Percentiles rank a stretch among this genome's conserved stretches.
phyloP scores from a whole-genome alignment of 164 flowering plant species.

The Berberis vulgaris region DNA sequence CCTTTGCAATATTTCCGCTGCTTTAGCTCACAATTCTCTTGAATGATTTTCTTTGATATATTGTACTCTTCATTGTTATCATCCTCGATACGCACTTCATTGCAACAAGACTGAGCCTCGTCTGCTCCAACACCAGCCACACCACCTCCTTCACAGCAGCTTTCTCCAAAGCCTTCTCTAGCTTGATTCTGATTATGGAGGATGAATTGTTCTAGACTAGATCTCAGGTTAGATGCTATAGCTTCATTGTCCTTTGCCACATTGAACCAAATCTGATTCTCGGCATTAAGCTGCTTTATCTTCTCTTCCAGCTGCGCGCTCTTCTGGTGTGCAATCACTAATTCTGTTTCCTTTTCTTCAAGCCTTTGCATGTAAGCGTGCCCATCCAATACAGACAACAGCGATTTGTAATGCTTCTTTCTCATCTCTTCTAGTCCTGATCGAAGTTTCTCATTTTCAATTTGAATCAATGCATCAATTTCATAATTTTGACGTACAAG shows the following conservation, averaged over 20 bases:
- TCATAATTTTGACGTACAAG: conserved; percentile 20
- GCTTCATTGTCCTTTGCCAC: conserved; percentile 27
- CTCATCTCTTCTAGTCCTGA: conserved; percentile 18
- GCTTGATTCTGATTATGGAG: conserved; percentile 12
- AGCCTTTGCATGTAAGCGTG: conserved; percentile 11
- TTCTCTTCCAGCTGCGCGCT: conserved; percentile 27
- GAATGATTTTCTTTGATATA: too few species aligned
- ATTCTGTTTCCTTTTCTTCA: conserved; percentile 20
- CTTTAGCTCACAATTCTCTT: too few species aligned
- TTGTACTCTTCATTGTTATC: too few species aligned
- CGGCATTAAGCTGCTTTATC: conserved; percentile 22
- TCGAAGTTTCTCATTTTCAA: conserved; percentile 21
- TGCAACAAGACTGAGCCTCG: conserved; percentile 18
- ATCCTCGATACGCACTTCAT: too few species aligned
- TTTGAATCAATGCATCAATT: conserved; percentile 19
- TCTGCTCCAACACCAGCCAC: conserved; percentile 1
- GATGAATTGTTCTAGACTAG: conserved; percentile 21
- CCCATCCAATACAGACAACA: conserved; percentile 13
- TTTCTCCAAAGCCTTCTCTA: conserved; percentile 31
- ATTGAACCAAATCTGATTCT: conserved; percentile 30
- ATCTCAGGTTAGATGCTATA: conserved; percentile 15
- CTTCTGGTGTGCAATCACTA: conserved; percentile 13
- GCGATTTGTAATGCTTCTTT: conserved; percentile 16
- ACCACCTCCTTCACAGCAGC: not conserved
- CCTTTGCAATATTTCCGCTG: too few species aligned